These are phyloP conservation scores for Fusarium pseudoanthophilum DNA, from an alignment of 2,329 filamentous ascomycete species.

Conservation along the genomic window DNA sequence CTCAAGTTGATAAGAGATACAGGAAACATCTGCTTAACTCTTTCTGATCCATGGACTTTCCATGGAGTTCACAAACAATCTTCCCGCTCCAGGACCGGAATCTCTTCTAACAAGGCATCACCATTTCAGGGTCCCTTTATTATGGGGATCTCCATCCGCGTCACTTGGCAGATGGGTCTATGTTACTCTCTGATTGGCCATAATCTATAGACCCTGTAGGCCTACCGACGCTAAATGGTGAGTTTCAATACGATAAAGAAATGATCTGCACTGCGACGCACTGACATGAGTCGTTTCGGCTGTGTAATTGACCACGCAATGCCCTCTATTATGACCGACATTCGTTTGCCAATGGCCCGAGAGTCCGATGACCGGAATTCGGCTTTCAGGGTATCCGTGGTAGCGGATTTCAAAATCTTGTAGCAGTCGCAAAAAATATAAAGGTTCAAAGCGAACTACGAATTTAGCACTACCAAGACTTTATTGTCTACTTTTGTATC, in stretches of 20 bases:
- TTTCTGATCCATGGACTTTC: accelerated
- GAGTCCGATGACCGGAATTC: neutral
- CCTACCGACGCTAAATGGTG: neutral
- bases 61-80: accelerated
- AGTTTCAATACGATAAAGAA: accelerated
- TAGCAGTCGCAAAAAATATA: too few relatives aligned
- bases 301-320: neutral
- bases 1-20: too few relatives aligned
- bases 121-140: neutral
- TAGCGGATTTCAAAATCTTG: too few relatives aligned
- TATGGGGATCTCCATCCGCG: neutral
- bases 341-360: neutral
- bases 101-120: accelerated
- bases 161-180: too few relatives aligned
- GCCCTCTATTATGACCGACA: neutral
- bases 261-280: neutral
- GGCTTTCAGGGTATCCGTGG: too few relatives aligned
- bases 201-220: accelerated
- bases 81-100: accelerated
- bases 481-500: too few relatives aligned
- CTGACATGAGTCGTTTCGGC: neutral
- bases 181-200: too few relatives aligned
- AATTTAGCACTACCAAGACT: too few relatives aligned
- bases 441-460: too few relatives aligned
- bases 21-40: too few relatives aligned